phyloP scores from a whole-genome alignment of 306 rosid species.

The Cucurbita maxima region DNA sequence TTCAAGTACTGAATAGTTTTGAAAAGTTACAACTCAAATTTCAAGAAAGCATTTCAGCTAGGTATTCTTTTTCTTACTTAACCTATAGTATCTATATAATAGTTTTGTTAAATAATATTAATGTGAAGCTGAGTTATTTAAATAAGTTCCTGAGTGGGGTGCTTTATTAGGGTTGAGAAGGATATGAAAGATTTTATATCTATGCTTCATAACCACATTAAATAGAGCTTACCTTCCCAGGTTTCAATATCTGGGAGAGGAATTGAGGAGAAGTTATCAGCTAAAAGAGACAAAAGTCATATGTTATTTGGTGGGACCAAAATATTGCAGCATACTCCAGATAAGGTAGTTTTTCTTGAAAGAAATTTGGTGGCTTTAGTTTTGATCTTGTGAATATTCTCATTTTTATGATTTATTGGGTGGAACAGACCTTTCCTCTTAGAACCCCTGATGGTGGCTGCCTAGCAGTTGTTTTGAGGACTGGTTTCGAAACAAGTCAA shows the following conservation, averaged over 20 bases:
- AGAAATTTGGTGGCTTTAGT: not conserved
- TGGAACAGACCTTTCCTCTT: constrained; percentile 63
- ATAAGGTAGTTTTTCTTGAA: constrained; percentile 44
- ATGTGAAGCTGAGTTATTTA: not conserved
- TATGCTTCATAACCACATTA: not conserved
- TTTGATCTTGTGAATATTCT: constrained; percentile 1
- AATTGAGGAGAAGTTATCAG: constrained; percentile 61
- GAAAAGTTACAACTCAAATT: not conserved
- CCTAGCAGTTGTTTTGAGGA: constrained; percentile 85
- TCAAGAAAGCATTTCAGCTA: not conserved
- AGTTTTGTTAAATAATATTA: not conserved
- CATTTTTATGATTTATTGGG: constrained; percentile 9
- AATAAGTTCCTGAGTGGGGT: not conserved
- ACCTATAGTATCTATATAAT: not conserved
- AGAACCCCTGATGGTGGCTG: constrained; percentile 98
- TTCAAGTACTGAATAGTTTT: not conserved
- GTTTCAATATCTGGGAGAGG: constrained; percentile 60
- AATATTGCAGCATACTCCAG: constrained; percentile 90
- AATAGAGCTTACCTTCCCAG: constrained; percentile 28
- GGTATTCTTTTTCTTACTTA: not conserved
- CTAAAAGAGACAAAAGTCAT: constrained; percentile 75
- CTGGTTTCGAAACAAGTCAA: constrained; percentile 99
- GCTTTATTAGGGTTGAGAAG: not conserved
- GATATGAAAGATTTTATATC: not conserved
- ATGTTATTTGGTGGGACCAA: constrained; percentile 94